phyloP scores from a whole-genome alignment of 176 grass and related monocot species.

The Eragrostis curvula region DNA sequence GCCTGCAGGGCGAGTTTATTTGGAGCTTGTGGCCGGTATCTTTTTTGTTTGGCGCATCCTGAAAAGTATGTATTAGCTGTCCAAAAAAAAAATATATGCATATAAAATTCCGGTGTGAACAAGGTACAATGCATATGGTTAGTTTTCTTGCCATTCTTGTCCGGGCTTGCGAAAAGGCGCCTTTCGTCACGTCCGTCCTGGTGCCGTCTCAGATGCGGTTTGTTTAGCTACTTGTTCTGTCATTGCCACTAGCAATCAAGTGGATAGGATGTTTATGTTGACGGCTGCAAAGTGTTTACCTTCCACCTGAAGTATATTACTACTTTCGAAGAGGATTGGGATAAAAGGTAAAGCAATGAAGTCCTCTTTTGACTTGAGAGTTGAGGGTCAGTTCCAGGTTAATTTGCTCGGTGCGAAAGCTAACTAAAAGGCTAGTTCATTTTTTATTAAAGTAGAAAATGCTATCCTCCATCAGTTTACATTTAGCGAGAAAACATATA shows the following conservation, averaged over 20 bases:
- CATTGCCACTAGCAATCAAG: not conserved
- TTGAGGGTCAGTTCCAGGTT: not conserved
- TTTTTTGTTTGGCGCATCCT: not conserved
- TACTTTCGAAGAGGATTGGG: not conserved
- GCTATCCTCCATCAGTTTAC: no score
- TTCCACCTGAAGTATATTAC: not conserved
- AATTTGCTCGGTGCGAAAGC: no score
- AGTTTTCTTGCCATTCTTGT: not conserved
- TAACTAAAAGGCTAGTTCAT: no score
- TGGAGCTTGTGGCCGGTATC: not conserved
- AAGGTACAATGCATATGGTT: not conserved
- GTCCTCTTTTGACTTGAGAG: not conserved
- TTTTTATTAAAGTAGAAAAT: no score
- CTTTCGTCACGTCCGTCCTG: constrained; percentile 10
- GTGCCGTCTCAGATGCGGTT: not conserved
- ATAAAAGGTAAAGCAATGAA: not conserved
- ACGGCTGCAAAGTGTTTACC: constrained; percentile 7
- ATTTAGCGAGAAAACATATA: no score
- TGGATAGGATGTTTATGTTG: not conserved
- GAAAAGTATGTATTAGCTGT: not conserved
- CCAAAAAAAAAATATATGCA: no score
- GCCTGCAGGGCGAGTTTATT: not conserved
- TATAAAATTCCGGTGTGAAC: not conserved
- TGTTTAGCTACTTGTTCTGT: not conserved
- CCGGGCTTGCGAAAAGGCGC: not conserved